These are phyloP conservation scores for Fusarium anthophilum DNA, from an alignment of 2,329 filamentous ascomycete genomes.

Conservation along the genomic window DNA sequence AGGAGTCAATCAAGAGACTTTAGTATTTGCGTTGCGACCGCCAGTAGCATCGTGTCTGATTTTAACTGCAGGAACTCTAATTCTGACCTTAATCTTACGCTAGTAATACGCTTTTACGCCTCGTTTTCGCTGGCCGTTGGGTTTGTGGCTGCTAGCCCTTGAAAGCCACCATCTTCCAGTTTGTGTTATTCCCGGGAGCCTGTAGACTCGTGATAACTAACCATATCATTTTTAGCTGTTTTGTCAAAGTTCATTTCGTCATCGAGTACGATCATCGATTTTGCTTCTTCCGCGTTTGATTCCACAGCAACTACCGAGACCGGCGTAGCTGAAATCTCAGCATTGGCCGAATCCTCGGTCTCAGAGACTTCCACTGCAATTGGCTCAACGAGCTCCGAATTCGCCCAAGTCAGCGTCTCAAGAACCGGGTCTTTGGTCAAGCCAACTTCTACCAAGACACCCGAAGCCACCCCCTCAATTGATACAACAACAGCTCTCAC, in stretches of 20 bases:
- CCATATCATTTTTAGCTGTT: neutral
- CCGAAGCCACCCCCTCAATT: neutral
- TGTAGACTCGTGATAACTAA: neutral
- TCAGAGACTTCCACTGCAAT: neutral
- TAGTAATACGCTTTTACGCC: neutral
- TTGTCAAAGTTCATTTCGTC: neutral
- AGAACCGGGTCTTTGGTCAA: neutral
- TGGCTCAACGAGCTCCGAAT: neutral
- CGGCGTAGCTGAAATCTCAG: too few relatives aligned
- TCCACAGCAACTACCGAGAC: neutral
- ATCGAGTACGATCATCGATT: neutral
- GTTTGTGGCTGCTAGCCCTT: neutral
- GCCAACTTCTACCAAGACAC: neutral
- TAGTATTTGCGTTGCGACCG: too few relatives aligned
- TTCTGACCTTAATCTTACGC: neutral
- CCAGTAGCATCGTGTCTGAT: neutral
- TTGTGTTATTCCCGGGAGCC: too few relatives aligned
- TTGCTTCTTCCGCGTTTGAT: neutral
- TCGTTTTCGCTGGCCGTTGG: neutral
- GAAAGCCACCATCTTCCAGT: neutral
- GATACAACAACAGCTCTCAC: neutral
- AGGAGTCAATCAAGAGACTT: neutral
- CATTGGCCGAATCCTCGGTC: too few relatives aligned
- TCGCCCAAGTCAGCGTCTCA: neutral
- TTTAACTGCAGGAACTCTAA: neutral